Base-by-base conservation (phyloP, 345 rosid genomes). In the Sapria himalayana region DNA sequence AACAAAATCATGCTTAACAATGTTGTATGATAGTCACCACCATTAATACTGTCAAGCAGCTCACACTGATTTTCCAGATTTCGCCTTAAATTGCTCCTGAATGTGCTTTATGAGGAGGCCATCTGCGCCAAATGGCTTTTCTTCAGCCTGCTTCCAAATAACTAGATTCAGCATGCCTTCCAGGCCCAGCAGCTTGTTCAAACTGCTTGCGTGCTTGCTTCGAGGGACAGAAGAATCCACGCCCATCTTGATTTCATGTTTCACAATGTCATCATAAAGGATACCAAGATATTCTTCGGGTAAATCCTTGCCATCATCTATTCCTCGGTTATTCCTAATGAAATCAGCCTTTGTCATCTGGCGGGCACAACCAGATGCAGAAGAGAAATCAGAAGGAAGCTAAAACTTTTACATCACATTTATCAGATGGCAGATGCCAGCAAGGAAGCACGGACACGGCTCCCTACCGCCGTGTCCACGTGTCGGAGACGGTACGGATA, bases 301-400 rank as follows among this genome's bases (percentile, higher is more conserved):
- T 48, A 86, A 71, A 67, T 86, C 97, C 70, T 81, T 81, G 54
- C 97, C 97, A 56, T 73, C 79, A 61, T 86, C 81, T 58, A 86
- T 86, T 57, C 97, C 97, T 59, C 85, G 71, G 48, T 78, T 81
- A 61, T 86, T 81, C 56, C 74, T 60, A 19, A 78, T 66, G 59
- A 86, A 81, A 68, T 74, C 94, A 41, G 78, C 81, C 63, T 78
- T 86, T 33, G 71, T 67, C 97, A 86, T 81, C 97, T 81, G 61
- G 29, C 49, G 29, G 40, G 51, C 45, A 52, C 55, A 54, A 38
- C 55, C 51, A 42, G n/a, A 56, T 41, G 25, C 49, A 49, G 29
- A 46, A 50, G 15, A 58, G 6, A 39, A 38, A 43, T 75, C 45
- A 72, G 66, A 41, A 31, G 16, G 19, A 29, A 43, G 39, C 19